phyloP scores from a whole-genome alignment of 2,329 filamentous ascomycete genomes.

The Calonectria ilicicola region DNA sequence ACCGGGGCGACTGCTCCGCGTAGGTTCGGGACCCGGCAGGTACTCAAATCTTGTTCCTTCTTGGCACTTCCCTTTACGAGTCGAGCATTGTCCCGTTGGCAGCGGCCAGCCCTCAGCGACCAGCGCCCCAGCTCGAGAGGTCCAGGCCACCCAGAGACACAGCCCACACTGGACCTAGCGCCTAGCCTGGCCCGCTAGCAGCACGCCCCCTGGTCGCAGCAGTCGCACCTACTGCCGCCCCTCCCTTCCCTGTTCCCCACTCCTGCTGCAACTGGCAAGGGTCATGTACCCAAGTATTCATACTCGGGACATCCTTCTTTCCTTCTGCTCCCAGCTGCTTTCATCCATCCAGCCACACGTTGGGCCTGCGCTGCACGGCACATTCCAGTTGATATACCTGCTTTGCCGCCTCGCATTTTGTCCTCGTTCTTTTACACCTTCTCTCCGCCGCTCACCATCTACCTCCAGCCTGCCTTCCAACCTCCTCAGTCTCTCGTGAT shows the following conservation, averaged over 20 bases:
- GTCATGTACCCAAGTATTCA: slow-evolving; percentile 21
- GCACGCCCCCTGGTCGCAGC: slow-evolving; percentile 12
- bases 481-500: slow-evolving; percentile 22
- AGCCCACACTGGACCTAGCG: slow-evolving; percentile 4
- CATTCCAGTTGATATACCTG: slow-evolving; percentile 17
- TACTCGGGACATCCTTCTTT: slow-evolving; percentile 18
- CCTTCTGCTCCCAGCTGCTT: slow-evolving; percentile 11
- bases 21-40: slow-evolving; percentile 5
- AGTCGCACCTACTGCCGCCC: slow-evolving; percentile 20
- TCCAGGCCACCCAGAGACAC: not conserved
- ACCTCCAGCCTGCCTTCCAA: slow-evolving; percentile 31
- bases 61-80: slow-evolving; percentile 10
- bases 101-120: not conserved
- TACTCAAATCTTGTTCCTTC: slow-evolving; percentile 8
- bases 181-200: slow-evolving; percentile 2
- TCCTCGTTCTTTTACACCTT: slow-evolving; percentile 19
- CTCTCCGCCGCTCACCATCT: slow-evolving; percentile 27
- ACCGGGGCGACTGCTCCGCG: not conserved
- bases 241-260: slow-evolving; percentile 13
- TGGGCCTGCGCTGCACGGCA: slow-evolving; percentile 6
- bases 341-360: slow-evolving; percentile 20
- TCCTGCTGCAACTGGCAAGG: slow-evolving; percentile 20
- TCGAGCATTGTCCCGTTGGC: slow-evolving; percentile 4
- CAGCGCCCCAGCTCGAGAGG: not conserved
- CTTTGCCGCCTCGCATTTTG: slow-evolving; percentile 2